Evolutionary conservation across 2,329 filamentous ascomycete genomes (phyloP), one percentile per base, ranked within the genome.

Genomic region (Metarhizium album): DNA sequence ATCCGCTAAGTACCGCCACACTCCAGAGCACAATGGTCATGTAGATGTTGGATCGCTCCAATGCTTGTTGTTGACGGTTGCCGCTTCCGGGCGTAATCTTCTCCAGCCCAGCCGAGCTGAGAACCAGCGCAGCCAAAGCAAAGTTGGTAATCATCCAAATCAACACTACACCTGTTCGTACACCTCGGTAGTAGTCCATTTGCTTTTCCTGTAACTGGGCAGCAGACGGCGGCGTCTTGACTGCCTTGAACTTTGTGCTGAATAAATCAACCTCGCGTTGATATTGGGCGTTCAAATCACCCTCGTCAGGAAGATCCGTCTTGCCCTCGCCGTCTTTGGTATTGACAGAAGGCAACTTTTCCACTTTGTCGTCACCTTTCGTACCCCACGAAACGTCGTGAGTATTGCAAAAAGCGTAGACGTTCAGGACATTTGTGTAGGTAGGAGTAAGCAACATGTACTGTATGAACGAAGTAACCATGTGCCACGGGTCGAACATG

Each of bases 401-500:
- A 24, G 90, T 95, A 70, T 96, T 96, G 72, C 90, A 97, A 71
- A 98, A 98, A 54, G 91, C 91, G 70, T 97, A 98, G 52, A 98
- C 93, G 74, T 97, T 98, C 61, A 98, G 83, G 53, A 97, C 90
- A 70, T 97, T 98, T 73, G 94, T 94, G 71, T 95, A 98, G 0
- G 90, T 95, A 0, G 93, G 93, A 0, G 90, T 95, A 52, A 98
- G 78, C 42, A 97, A 80, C 60, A 97, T 83, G 67, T 98, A 98
- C 78, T 97, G 93, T 46, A 90, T 68, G 68, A 97, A 89, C 52
- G 86, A 84, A n/a, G 93, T 97, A 67, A 95, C 78, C 90, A 98
- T 97, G 72, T 98, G 93, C 91, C 93, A 98, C 3, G 93, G 93
- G 66, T 98, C 93, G 68, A 97, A 83, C 83, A 97, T 97, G 58